phyloP scores from a whole-genome alignment of 2,329 filamentous ascomycete species.

The Alternaria gaisen region DNA sequence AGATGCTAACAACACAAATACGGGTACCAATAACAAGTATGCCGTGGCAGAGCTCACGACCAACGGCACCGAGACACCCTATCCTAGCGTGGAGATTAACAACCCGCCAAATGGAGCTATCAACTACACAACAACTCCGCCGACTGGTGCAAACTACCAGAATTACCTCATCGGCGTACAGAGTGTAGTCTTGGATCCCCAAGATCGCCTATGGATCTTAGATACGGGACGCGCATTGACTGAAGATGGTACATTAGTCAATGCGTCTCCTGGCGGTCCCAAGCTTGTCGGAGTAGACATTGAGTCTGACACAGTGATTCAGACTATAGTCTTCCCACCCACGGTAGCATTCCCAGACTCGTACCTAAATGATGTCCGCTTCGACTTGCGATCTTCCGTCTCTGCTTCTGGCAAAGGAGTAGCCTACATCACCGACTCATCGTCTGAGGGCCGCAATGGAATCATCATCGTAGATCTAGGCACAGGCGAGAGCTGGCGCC shows the following conservation, averaged over 20 bases:
- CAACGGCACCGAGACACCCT: constrained; percentile 57
- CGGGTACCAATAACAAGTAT: constrained; percentile 55
- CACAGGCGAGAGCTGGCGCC: constrained; percentile 60
- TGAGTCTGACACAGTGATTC: constrained; percentile 55
- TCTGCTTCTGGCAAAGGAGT: constrained; percentile 57
- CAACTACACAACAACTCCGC: constrained; percentile 60
- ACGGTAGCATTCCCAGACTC: constrained; percentile 58
- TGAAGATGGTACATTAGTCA: constrained; percentile 55
- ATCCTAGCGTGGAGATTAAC: constrained; percentile 57
- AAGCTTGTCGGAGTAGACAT: constrained; percentile 62
- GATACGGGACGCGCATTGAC: constrained; percentile 61
- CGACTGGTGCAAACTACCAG: constrained; percentile 57
- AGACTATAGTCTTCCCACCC: constrained; percentile 61
- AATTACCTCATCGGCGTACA: constrained; percentile 62
- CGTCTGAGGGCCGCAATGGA: constrained; percentile 57
- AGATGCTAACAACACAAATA: constrained; percentile 58
- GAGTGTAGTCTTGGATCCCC: constrained; percentile 61
- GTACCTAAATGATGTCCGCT: constrained; percentile 64
- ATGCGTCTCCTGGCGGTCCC: constrained; percentile 58
- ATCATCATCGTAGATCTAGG: constrained; percentile 62
- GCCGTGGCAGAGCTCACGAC: constrained; percentile 58
- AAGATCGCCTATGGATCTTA: constrained; percentile 63
- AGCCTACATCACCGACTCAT: constrained; percentile 64
- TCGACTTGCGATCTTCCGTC: constrained; percentile 58
- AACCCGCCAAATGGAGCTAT: constrained; percentile 60